These are phyloP conservation scores for Takakia lepidozioides DNA, from an alignment of 225 moss, liverwort and hornwort species.

Conservation along the genomic window DNA sequence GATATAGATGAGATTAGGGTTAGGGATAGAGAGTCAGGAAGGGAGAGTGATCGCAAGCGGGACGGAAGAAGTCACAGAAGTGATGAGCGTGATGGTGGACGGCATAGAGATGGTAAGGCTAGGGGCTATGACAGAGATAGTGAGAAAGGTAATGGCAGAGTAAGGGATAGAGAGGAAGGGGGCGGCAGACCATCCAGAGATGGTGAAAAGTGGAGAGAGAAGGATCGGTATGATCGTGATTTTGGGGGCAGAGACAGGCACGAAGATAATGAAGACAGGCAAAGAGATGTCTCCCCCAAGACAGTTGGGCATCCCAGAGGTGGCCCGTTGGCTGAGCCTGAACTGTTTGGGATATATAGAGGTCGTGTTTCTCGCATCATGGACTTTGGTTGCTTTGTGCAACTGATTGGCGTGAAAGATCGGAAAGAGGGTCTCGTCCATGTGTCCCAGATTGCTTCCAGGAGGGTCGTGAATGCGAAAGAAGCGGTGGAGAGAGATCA, in stretches of 20 bases:
- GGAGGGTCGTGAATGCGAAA: constrained; percentile 3
- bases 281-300: constrained; percentile 7
- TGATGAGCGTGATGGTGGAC: background rate
- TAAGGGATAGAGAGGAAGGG: no score
- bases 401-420: background rate
- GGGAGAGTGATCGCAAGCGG: background rate
- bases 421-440: constrained; percentile 4
- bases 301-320: background rate
- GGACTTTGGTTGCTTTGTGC: constrained; percentile 7
- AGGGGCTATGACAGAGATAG: background rate
- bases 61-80: background rate
- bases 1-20: background rate
- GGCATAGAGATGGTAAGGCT: constrained; percentile 1
- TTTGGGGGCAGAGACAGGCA: constrained; percentile 3
- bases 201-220: constrained; percentile 4
- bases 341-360: constrained; percentile 2
- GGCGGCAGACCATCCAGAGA: no score
- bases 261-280: no score
- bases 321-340: constrained; percentile 1
- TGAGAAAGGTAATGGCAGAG: constrained; percentile 2
- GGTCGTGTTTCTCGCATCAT: constrained; percentile 1
- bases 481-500: constrained; percentile 3
- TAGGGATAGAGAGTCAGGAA: background rate
- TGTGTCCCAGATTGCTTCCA: constrained; percentile 3
- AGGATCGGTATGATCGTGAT: no score